phyloP scores from a whole-genome alignment of 306 rosid species.

The Potentilla sterilis region DNA sequence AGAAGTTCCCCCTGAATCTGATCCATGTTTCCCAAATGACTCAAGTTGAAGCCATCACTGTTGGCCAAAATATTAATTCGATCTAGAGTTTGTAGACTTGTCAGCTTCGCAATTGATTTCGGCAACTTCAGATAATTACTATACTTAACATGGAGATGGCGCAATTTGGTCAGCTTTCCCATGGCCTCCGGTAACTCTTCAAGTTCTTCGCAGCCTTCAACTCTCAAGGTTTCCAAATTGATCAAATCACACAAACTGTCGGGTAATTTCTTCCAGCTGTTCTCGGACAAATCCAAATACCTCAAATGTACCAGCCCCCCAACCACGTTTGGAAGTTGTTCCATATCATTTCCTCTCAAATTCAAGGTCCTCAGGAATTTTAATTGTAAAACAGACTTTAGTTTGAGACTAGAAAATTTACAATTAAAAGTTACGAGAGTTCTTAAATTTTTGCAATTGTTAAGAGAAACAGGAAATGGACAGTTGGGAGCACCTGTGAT shows the following conservation, averaged over 20 bases:
- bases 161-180: background rate
- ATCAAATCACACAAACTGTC: background rate
- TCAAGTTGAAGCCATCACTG: too few relatives aligned
- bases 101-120: background rate
- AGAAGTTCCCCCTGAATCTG: too few relatives aligned
- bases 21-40: too few relatives aligned
- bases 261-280: background rate
- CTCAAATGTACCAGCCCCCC: background rate
- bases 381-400: too few relatives aligned
- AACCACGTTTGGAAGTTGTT: too few relatives aligned
- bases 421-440: fast-evolving
- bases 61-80: fast-evolving
- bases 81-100: background rate
- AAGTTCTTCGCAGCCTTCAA: fast-evolving
- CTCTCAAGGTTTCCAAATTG: conserved; percentile 2
- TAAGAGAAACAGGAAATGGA: background rate
- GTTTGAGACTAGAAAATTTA: background rate
- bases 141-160: background rate
- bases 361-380: too few relatives aligned
- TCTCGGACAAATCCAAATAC: background rate
- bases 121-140: background rate
- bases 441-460: background rate
- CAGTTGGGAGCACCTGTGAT: background rate
- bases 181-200: background rate
- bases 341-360: too few relatives aligned